phyloP scores from a whole-genome alignment of 2,329 filamentous ascomycete species.

The Trichoderma atroviride region DNA sequence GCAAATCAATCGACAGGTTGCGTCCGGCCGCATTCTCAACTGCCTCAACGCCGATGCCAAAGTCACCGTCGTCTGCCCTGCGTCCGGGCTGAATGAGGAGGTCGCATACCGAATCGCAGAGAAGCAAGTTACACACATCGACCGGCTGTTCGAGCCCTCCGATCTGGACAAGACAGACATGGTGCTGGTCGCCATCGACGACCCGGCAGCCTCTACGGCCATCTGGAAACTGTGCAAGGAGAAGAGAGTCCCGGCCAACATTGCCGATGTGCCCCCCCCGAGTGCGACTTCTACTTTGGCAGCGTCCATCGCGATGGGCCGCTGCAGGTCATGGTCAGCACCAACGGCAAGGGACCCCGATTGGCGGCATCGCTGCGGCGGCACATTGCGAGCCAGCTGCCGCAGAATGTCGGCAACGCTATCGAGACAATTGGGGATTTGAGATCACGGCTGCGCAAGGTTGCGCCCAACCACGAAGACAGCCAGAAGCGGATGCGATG shows the following conservation, averaged over 20 bases:
- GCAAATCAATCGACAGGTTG: conserved; percentile 66
- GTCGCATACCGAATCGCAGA: conserved; percentile 79
- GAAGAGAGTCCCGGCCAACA: conserved; percentile 83
- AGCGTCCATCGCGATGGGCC: conserved; percentile 94
- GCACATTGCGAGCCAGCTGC: conserved; percentile 76
- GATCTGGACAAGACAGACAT: conserved; percentile 83
- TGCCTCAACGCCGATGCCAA: conserved; percentile 92
- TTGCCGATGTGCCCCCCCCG: conserved; percentile 91
- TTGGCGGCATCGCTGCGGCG: conserved; percentile 83
- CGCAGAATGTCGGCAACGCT: conserved; percentile 78
- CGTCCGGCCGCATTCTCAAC: conserved; percentile 89
- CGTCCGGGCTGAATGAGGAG: conserved; percentile 81
- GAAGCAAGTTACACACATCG: conserved; percentile 75
- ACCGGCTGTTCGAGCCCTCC: conserved; percentile 81
- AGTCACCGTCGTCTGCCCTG: conserved; percentile 82
- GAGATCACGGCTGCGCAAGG: conserved; percentile 73
- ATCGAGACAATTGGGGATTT: conserved; percentile 83
- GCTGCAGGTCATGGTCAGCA: conserved; percentile 97
- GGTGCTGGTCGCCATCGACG: conserved; percentile 92
- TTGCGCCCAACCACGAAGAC: conserved; percentile 72
- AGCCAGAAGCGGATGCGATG: conserved; percentile 89
- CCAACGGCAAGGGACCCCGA: conserved; percentile 93
- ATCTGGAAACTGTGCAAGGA: conserved; percentile 96
- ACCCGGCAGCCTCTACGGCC: conserved; percentile 82
- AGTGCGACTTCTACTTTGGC: conserved; percentile 99